Evolutionary conservation across 176 grass and related monocot genomes (phyloP), one percentile per base, ranked within the genome.

Genomic region (Avena eriantha): DNA sequence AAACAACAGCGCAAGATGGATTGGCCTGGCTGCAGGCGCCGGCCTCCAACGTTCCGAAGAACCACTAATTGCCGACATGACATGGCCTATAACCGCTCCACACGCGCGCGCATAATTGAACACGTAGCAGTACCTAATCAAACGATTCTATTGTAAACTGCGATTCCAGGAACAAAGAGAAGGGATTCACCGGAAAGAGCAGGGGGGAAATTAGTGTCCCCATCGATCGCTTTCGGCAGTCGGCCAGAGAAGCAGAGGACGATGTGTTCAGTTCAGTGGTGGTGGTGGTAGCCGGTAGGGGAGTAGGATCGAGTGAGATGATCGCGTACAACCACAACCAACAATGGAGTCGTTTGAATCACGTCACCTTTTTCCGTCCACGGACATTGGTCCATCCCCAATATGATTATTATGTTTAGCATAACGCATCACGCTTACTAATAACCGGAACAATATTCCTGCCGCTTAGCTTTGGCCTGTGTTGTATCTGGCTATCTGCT

Each of bases 351-450:
- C 87, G 90, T 92, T 90, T 43, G 47, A 75, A 77, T 58, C 77
- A 92, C 90, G 90, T 64, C 87, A 90, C 76, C 56, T 83, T 92
- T 87, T 85, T 29, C 29, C 29, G 1, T 70, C 72, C 24, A 73
- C 22, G 1, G 5, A 10, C 56, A 76, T 4, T 73, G 48, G 74
- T 76, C 60, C 22, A n/a, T 76, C n/a, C n/a, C n/a, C n/a, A 7
- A 51, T 3, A 4, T 5, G 6, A 70, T 70, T 34, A 21, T 70
- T 5, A 70, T 26, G 41, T 10, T 14, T 18, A 29, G 45, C 1
- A 73, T 3, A 0, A 47, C 7, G 46, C 70, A 79, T 16, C 66
- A 47, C 1, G 35, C 24, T 49, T 41, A 7, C 1, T 41, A 63
- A 16, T 45, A 26, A 21, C 78, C 56, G 15, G 53, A 33, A 78